Base-by-base conservation (phyloP, 257 asterid species). In the Plectranthus barbatus region DNA sequence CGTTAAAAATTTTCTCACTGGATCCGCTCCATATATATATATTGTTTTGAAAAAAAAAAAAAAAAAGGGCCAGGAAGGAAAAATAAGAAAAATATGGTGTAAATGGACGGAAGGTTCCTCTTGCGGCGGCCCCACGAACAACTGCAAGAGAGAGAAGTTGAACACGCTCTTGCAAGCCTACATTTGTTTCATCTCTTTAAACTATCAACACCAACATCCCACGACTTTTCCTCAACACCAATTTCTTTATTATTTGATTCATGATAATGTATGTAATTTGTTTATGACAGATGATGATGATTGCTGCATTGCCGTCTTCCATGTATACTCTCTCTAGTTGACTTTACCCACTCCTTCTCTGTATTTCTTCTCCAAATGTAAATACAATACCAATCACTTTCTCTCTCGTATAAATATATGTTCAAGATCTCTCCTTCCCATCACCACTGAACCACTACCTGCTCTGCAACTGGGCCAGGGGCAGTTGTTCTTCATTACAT, bases 281-380 rank as follows among this genome's bases (percentile, higher is more conserved):
- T 26, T 26, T 26, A 26, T 29, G 1, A n/a, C 7, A 23, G 55
- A 41, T 29, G 64, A 44, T 5, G 49, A 24, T 41, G 57, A 31
- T 4, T 33, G 42, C 11, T 23, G 52, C 34, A 6, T 21, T 60
- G 9, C 21, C 42, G 14, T 17, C 56, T 12, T 12, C 23, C 49
- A 4, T 33, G 46, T 33, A 14, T 64, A 11, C 60, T 13, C 60
- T 13, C 77, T 60, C 14, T 46, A 23, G 55, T 67, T 66, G 77
- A 60, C 66, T 54, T 67, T 61, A 26, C 62, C 69, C 13, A 17
- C 49, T 54, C 61, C 6, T 14, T 40, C 50, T 41, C 41, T 5
- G n/a, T 17, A 33, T 13, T 53, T 14, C 13, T 9, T 33, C 7
- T n/a, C 12, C 15, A 18, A 42, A 59, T 45, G 67, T 68, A 61